These are phyloP conservation scores for Verticillium isaacii DNA, from an alignment of 2,329 filamentous ascomycete genomes.

Conservation along the genomic window DNA sequence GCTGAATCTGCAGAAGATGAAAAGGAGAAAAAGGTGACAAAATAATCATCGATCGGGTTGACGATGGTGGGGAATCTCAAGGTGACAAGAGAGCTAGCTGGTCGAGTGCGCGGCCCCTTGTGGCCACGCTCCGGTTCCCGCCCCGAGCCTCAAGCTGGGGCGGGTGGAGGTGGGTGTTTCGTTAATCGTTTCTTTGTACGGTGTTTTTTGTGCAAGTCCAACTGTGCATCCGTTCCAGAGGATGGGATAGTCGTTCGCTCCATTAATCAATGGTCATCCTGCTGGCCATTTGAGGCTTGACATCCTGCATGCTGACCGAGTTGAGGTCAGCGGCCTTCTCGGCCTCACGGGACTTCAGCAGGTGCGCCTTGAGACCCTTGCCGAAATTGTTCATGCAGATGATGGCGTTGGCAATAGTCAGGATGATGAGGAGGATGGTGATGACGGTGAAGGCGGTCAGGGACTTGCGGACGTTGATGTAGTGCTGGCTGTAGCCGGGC, in stretches of 20 bases:
- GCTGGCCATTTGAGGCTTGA: conserved; percentile 49
- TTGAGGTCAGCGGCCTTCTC: conserved; percentile 53
- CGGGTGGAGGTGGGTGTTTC: conserved; percentile 7
- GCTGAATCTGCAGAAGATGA: neutral
- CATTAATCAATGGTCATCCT: conserved; percentile 59
- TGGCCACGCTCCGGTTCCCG: neutral
- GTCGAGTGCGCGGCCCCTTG: neutral
- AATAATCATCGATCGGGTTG: neutral
- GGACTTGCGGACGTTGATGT: conserved; percentile 75
- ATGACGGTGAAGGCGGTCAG: conserved; percentile 92
- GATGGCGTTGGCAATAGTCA: conserved; percentile 83
- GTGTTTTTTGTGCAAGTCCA: neutral
- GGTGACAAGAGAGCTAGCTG: neutral
- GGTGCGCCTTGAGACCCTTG: conserved; percentile 81
- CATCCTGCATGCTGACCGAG: conserved; percentile 52
- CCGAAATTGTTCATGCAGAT: conserved; percentile 89
- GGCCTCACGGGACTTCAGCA: conserved; percentile 49
- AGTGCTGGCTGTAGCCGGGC: conserved; percentile 51
- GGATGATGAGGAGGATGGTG: conserved; percentile 80
- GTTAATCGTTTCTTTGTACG: conserved; percentile 15
- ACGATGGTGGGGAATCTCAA: neutral
- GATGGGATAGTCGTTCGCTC: conserved; percentile 4
- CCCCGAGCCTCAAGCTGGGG: conserved; percentile 2
- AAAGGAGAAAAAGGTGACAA: neutral
- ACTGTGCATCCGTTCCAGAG: conserved; percentile 5